These are phyloP conservation scores for Fusarium hostae DNA, from an alignment of 2,329 filamentous ascomycete genomes.

Conservation along the genomic window DNA sequence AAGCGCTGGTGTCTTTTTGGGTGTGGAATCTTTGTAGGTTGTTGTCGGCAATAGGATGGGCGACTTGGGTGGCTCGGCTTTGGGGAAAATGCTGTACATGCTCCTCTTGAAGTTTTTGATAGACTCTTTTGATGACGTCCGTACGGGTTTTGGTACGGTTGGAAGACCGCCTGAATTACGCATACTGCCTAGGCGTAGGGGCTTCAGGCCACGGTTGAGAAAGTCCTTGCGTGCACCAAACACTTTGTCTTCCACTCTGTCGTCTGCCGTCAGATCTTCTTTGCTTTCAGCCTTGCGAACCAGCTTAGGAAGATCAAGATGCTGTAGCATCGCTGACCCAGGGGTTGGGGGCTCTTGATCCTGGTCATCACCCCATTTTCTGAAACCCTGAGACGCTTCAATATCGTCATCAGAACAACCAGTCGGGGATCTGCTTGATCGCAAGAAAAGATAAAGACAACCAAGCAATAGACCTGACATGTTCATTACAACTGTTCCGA, in stretches of 20 bases:
- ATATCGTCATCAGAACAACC: conserved; percentile 53
- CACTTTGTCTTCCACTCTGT: conserved; percentile 49
- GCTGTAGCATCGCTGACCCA: conserved; percentile 13
- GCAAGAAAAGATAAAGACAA: conserved; percentile 73
- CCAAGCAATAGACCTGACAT: conserved; percentile 73
- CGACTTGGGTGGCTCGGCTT: conserved; percentile 33
- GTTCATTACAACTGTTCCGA: conserved; percentile 73
- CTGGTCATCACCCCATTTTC: conserved; percentile 28
- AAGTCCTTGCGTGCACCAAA: conserved; percentile 42
- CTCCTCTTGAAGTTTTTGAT: conserved; percentile 41
- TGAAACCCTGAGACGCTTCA: conserved; percentile 19
- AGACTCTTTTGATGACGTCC: conserved; percentile 31
- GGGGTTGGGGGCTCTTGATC: conserved; percentile 24
- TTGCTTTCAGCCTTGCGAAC: conserved; percentile 23
- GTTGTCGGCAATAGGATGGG: conserved; percentile 59
- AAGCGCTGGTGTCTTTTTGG: conserved; percentile 11
- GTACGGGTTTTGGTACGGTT: conserved; percentile 27
- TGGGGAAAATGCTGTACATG: conserved; percentile 45
- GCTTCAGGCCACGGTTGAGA: conserved; percentile 31
- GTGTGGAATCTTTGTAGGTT: conserved; percentile 53
- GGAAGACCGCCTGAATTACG: conserved; percentile 33
- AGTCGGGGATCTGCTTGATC: conserved; percentile 70
- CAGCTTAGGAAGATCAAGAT: conserved; percentile 18
- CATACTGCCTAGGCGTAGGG: conserved; percentile 38
- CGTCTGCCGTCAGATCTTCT: conserved; percentile 18